phyloP scores from a whole-genome alignment of 2,329 filamentous ascomycete genomes.

The Fusarium pilosicola region DNA sequence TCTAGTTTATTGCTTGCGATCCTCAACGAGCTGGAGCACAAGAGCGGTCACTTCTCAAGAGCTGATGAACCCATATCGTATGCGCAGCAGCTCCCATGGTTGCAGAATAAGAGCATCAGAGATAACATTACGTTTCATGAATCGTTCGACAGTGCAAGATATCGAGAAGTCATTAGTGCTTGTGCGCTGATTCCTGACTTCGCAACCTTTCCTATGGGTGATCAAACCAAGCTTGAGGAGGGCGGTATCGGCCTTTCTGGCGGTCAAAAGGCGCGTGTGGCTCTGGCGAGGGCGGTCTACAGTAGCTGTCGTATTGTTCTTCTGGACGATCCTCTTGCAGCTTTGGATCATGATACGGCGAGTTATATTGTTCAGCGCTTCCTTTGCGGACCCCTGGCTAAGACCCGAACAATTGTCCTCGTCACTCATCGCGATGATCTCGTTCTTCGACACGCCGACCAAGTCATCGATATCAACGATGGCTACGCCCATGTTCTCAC shows the following conservation, averaged over 20 bases:
- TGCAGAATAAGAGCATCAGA: conserved; percentile 72
- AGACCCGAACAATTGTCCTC: conserved; percentile 76
- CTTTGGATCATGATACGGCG: conserved; percentile 70
- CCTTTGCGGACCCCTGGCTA: conserved; percentile 68
- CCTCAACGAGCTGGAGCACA: conserved; percentile 74
- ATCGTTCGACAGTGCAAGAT: conserved; percentile 63
- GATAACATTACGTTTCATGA: conserved; percentile 74
- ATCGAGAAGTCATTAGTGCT: conserved; percentile 68
- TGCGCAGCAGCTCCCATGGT: conserved; percentile 70
- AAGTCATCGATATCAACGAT: conserved; percentile 75
- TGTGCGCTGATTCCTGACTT: conserved; percentile 68
- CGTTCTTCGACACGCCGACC: conserved; percentile 76
- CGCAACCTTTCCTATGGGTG: conserved; percentile 64
- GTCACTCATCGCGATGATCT: conserved; percentile 85
- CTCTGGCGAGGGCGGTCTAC: conserved; percentile 71
- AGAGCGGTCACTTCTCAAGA: conserved; percentile 58
- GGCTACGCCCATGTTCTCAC: conserved; percentile 65
- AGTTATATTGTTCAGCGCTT: conserved; percentile 69
- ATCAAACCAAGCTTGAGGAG: conserved; percentile 69
- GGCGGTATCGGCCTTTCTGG: conserved; percentile 71
- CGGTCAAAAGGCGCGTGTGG: conserved; percentile 71
- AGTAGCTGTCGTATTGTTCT: conserved; percentile 66
- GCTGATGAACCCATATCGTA: conserved; percentile 64
- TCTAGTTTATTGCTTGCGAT: conserved; percentile 68
- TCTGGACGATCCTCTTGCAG: conserved; percentile 71